Base-by-base conservation (phyloP, 257 asterid genomes). In the Linderniella brevidens region DNA sequence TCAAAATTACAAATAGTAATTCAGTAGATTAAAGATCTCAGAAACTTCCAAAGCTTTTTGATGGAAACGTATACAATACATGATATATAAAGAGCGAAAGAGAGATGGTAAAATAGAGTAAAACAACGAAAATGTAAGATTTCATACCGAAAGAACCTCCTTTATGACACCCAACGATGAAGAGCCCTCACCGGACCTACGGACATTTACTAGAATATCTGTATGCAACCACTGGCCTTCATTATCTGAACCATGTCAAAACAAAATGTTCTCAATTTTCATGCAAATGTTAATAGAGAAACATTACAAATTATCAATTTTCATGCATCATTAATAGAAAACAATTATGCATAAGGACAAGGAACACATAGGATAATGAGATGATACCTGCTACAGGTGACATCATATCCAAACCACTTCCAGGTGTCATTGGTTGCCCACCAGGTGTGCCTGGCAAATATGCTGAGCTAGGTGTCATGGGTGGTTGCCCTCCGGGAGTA, bases 341-440 rank as follows among this genome's bases (percentile, higher is more conserved):
- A 11, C 15, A 11, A 9, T 10, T 13, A 13, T 10, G 9, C 9
- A 6, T 11, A 11, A 39, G 13, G 13, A 10, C 15, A 39, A 39
- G 13, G 9, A 1, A 41, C 12, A 19, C 8, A 61, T 38, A 41
- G 35, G 8, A 54, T 17, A 41, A 45, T 64, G 29, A 67, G 71
- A 50, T 16, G 71, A 50, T 16, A 85, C 96, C 98, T 68, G 69
- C 74, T 32, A 75, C 90, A 60, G 96, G 98, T 1, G 96, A 90
- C 96, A 90, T 85, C 82, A 85, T 68, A 67, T 79, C 98, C 77
- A 90, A 65, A 35, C 95, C 82, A 67, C 95, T 66, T 41, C 95
- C 94, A 46, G 97, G 93, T 38, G 94, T 86, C 97, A 86, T 82
- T 37, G 97, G 97, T 55, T 82, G 97, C 49, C 94, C 98, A 48